Evolutionary conservation across 192 early-diverging fungal genomes (phyloP), one percentile per base, ranked within the genome.

Genomic region (Linnemannia exigua): DNA sequence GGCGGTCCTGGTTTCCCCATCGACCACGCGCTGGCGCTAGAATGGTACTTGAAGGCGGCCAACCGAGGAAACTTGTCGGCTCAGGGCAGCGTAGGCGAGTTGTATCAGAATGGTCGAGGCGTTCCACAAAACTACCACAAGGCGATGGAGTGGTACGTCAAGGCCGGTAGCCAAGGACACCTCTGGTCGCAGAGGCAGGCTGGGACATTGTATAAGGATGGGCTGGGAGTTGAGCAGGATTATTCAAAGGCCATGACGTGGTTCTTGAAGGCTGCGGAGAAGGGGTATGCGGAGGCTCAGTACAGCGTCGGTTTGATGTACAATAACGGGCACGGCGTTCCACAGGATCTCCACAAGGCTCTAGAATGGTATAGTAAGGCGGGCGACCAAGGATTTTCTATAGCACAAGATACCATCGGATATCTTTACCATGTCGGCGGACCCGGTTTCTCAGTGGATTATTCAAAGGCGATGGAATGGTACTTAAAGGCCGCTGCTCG

Each of bases 321-420:
- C 35, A n/a, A 75, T 14, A 38, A 17, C 38, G 74, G 74, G 14
- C 37, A 61, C 17, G 74, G 74, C 31, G 74, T 75, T 6, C 8
- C 7, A 15, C 14, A 25, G 12, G 54, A 61, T 36, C 38, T 35
- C 41, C 15, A 61, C 3, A 33, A 63, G 38, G 50, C 74, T 25
- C 9, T n/a, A 28, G 14, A n/a, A 6, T 75, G 74, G 54, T 66
- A 6, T n/a, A 36, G 15, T 9, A 31, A 67, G 35, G 31, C 66
- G 1, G 28, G 35, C 66, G 33, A 67, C 33, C 66, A 67, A 67
- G 66, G 66, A 67, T 20, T 2, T 16, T 33, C 63, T 15, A 9
- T 11, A 35, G 63, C 63, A 25, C 63, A 66, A 5, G 22, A 25
- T 5, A 2, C 14, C 5, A 12, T 66, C 5, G 63, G 63, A 12